These are phyloP conservation scores for Pichia cabralensis DNA, from an alignment of 805 yeast species.

Conservation along the genomic window DNA sequence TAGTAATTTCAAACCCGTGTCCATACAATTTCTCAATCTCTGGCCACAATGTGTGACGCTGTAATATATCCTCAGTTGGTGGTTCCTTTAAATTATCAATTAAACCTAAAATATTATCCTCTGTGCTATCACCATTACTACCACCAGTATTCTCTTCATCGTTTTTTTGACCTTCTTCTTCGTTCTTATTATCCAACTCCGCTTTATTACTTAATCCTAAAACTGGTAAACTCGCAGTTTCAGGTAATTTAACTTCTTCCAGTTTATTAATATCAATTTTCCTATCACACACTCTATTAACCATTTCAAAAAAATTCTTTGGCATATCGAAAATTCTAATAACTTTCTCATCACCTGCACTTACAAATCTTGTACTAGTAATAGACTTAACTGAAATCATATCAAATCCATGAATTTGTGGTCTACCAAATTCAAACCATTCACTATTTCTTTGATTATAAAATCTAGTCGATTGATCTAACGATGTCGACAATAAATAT, in stretches of 20 bases:
- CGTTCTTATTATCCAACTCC: constrained; percentile 36
- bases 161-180: constrained; percentile 30
- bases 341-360: constrained; percentile 95
- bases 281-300: constrained; percentile 33
- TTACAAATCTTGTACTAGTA: constrained; percentile 54
- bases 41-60: constrained; percentile 89
- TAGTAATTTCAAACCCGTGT: constrained; percentile 89
- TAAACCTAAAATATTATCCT: constrained; percentile 36
- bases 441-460: constrained; percentile 46
- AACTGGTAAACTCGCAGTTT: constrained; percentile 84
- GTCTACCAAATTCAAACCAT: constrained; percentile 93
- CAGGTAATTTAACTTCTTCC: constrained; percentile 52
- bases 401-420: constrained; percentile 97
- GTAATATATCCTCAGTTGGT: constrained; percentile 86
- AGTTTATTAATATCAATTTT: constrained; percentile 8
- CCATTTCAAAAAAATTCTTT: constrained; percentile 54
- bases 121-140: constrained; percentile 22
- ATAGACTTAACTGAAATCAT: constrained; percentile 73
- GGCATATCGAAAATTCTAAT: constrained; percentile 87
- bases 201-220: constrained; percentile 91
- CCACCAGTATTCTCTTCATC: constrained; percentile 28
- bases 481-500: constrained; percentile 65
- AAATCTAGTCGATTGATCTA: constrained; percentile 89
- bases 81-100: constrained; percentile 48
- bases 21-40: constrained; percentile 93